Percentiles rank a stretch among this genome's conserved stretches.
Evolutionary conservation across 1,139 yeast species (phyloP).

Genomic region (Protomyces lactucae-debilis): DNA sequence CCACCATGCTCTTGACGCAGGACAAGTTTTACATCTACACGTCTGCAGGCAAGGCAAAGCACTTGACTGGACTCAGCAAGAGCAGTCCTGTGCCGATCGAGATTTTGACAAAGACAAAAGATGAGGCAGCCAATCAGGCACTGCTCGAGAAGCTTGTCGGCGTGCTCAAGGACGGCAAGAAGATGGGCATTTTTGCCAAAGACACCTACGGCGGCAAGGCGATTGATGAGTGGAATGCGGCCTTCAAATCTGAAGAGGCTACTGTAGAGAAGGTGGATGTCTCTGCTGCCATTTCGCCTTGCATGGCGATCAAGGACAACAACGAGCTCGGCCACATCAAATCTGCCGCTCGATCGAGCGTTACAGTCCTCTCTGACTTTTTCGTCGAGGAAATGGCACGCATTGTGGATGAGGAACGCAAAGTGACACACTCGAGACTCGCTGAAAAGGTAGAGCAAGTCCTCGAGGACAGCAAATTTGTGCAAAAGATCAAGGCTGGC

Average conservation of each 20-base stretch:
- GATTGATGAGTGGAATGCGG: conserved; percentile 60
- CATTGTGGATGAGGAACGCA: conserved; percentile 78
- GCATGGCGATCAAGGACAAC: conserved; percentile 73
- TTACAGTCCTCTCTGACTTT: conserved; percentile 66
- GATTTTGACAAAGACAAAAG: conserved; percentile 76
- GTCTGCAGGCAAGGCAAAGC: conserved; percentile 50
- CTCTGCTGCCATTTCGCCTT: conserved; percentile 50
- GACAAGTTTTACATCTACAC: conserved; percentile 66
- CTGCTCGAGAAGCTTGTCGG: conserved; percentile 58
- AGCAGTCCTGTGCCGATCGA: conserved; percentile 46
- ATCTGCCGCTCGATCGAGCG: conserved; percentile 72
- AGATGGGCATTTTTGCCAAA: conserved; percentile 62
- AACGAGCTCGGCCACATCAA: conserved; percentile 58
- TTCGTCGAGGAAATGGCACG: conserved; percentile 86
- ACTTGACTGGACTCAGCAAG: conserved; percentile 2
- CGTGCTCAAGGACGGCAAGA: conserved; percentile 39
- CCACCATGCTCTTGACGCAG: conserved; percentile 63
- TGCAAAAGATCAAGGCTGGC: conserved; percentile 37
- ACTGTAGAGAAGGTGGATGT: conserved; percentile 53
- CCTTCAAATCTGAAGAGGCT: conserved; percentile 39
- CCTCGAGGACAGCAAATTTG: conserved; percentile 72
- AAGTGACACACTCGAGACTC: conserved; percentile 65
- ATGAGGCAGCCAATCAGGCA: conserved; percentile 65
- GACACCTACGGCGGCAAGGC: conserved; percentile 80
- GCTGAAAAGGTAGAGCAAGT: conserved; percentile 74